These are phyloP conservation scores for Saccharomyces hybrid DNA, from an alignment of 1,139 yeast genomes.

Conservation along the genomic window DNA sequence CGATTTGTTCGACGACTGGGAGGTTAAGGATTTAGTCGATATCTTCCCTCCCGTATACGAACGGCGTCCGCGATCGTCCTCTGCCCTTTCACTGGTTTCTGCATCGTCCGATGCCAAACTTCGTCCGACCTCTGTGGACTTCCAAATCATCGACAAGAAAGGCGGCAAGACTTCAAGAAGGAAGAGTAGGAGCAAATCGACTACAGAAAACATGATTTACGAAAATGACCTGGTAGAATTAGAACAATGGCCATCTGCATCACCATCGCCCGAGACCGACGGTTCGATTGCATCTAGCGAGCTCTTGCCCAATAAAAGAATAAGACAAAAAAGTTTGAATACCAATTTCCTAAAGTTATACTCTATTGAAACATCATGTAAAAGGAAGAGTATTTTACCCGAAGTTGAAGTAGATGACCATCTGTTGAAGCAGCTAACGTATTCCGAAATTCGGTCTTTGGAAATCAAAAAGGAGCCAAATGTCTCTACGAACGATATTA, in stretches of 20 bases:
- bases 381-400: conserved; percentile 20
- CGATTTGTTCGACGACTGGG: conserved; percentile 19
- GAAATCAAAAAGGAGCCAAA: conserved; percentile 18
- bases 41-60: conserved; percentile 22
- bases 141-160: conserved; percentile 7
- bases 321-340: conserved; percentile 23
- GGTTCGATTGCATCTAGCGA: background rate
- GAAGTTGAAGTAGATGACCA: conserved; percentile 28
- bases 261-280: background rate
- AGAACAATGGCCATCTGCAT: conserved; percentile 24
- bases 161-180: conserved; percentile 8
- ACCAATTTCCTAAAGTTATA: conserved; percentile 27
- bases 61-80: background rate
- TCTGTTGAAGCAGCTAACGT: conserved; percentile 19
- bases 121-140: conserved; percentile 9
- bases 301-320: conserved; percentile 18
- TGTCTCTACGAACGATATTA: conserved; percentile 19
- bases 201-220: conserved; percentile 6
- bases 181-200: conserved; percentile 1
- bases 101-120: conserved; percentile 1
- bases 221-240: conserved; percentile 19
- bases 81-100: conserved; percentile 4
- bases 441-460: conserved; percentile 19
- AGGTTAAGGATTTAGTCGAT: conserved; percentile 17
- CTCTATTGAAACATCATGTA: conserved; percentile 25